Evolutionary conservation across 441 rosid species (phyloP).

Genomic region (Adansonia madagascariensis): DNA sequence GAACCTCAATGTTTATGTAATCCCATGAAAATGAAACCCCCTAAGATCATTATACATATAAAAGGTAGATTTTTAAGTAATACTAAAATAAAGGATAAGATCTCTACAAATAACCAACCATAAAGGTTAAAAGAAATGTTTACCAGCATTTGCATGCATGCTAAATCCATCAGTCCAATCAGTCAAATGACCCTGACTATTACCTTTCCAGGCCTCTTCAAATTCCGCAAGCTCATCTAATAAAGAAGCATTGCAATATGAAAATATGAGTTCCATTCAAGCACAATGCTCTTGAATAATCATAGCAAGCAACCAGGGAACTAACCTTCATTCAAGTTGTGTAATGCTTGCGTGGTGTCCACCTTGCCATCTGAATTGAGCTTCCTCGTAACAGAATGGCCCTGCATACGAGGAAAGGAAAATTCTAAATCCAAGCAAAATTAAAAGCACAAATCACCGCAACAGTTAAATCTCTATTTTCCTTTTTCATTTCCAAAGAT

Average conservation of each 20-base stretch:
- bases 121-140: constrained; percentile 10
- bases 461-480: not conserved
- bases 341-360: constrained; percentile 73
- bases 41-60: no score
- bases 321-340: constrained; percentile 80
- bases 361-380: constrained; percentile 74
- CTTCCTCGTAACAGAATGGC: constrained; percentile 78
- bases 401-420: constrained; percentile 47
- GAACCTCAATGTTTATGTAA: not conserved
- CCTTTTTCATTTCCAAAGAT: not conserved
- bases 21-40: not conserved
- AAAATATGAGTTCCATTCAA: constrained; percentile 1
- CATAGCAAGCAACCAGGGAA: constrained; percentile 21
- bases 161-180: constrained; percentile 37
- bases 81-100: not conserved
- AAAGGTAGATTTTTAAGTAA: not conserved
- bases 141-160: constrained; percentile 43
- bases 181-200: constrained; percentile 39
- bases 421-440: constrained; percentile 15
- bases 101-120: not conserved
- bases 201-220: constrained; percentile 71
- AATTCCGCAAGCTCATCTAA: constrained; percentile 70
- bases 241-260: constrained; percentile 17
- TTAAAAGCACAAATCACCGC: not conserved
- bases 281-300: constrained; percentile 22